A percentile compares a stretch with the other conserved stretches of the same genome.
phyloP scores from a whole-genome alignment of 2,329 filamentous ascomycete genomes.

The Cordyceps farinosa region DNA sequence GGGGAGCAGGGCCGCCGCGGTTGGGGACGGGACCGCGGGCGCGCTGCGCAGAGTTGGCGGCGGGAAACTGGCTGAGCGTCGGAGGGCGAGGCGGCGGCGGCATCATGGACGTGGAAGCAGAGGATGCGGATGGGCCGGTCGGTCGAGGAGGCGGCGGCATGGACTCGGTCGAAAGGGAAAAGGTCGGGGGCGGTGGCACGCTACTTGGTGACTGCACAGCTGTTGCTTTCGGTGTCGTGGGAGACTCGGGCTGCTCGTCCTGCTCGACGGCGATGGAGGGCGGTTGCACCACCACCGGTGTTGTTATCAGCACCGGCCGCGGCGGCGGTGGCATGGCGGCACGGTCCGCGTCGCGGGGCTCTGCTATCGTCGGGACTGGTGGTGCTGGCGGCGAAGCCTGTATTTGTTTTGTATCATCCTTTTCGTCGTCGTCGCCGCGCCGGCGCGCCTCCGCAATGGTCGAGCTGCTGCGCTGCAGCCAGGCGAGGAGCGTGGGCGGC shows the following conservation, averaged over 20 bases:
- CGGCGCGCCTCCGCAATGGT: not conserved
- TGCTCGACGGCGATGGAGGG: slow-evolving; percentile 21
- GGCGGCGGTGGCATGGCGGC: slow-evolving; percentile 38
- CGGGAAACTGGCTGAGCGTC: slow-evolving; percentile 45
- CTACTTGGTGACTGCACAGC: slow-evolving; percentile 43
- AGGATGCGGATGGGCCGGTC: not conserved
- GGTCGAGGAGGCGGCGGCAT: slow-evolving; percentile 20
- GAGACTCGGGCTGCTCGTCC: not conserved
- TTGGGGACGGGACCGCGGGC: slow-evolving; percentile 42
- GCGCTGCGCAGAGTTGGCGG: slow-evolving; percentile 50
- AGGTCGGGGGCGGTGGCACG: slow-evolving; percentile 33
- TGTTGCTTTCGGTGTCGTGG: slow-evolving; percentile 25
- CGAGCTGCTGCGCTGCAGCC: slow-evolving; percentile 5
- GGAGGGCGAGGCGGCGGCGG: slow-evolving; percentile 28
- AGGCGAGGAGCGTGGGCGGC: slow-evolving; percentile 21
- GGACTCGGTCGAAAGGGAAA: slow-evolving; percentile 39
- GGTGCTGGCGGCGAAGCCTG: slow-evolving; percentile 5
- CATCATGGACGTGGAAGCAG: slow-evolving; percentile 17
- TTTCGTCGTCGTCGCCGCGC: not conserved
- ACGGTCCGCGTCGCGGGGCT: slow-evolving; percentile 25
- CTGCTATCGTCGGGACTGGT: slow-evolving; percentile 14
- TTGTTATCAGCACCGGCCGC: slow-evolving; percentile 34
- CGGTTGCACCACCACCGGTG: slow-evolving; percentile 25
- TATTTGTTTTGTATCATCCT: not conserved
- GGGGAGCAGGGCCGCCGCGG: slow-evolving; percentile 33